Conservation (phyloP, 306 rosid genomes). For the Cucurbita argyrosperma region DNA sequence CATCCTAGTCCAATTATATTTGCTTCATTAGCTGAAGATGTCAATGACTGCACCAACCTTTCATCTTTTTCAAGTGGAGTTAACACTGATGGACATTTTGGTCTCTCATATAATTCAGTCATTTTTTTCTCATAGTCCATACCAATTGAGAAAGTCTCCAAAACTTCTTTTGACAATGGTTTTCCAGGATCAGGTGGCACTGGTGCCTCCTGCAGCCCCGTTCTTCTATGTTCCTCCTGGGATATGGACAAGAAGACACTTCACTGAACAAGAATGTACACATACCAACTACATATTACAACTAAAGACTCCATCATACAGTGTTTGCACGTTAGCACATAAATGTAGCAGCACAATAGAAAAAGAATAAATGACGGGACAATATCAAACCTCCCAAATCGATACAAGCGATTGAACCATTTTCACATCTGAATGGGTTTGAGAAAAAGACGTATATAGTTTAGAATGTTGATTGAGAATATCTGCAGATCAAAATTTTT, state of each 20-base stretch:
- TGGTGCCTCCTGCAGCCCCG: slow-evolving; percentile 33
- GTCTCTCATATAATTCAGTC: slow-evolving; percentile 29
- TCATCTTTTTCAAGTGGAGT: slow-evolving; percentile 30
- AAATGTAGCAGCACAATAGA: neutral
- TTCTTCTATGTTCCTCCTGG: slow-evolving; percentile 64
- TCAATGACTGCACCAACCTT: slow-evolving; percentile 18
- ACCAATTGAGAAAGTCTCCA: slow-evolving; percentile 43
- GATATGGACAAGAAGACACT: slow-evolving; percentile 6
- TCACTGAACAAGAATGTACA: slow-evolving; percentile 3
- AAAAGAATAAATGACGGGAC: neutral
- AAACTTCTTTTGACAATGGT: slow-evolving; percentile 60
- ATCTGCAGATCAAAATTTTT: slow-evolving; percentile 34
- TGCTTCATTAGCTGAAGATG: slow-evolving; percentile 14
- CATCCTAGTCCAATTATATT: slow-evolving; percentile 10
- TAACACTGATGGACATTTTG: slow-evolving; percentile 17
- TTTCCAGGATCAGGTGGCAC: slow-evolving; percentile 42
- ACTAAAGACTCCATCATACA: neutral
- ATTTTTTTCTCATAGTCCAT: slow-evolving; percentile 34
- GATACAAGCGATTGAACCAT: slow-evolving; percentile 91
- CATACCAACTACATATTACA: neutral
- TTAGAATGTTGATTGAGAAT: slow-evolving; percentile 57
- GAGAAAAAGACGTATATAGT: slow-evolving; percentile 75
- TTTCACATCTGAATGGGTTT: slow-evolving; percentile 55
- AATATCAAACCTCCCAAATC: slow-evolving; percentile 68
- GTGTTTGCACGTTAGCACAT: neutral